Conservation (phyloP, 2,329 filamentous ascomycete species). For the Fusarium sp. region DNA sequence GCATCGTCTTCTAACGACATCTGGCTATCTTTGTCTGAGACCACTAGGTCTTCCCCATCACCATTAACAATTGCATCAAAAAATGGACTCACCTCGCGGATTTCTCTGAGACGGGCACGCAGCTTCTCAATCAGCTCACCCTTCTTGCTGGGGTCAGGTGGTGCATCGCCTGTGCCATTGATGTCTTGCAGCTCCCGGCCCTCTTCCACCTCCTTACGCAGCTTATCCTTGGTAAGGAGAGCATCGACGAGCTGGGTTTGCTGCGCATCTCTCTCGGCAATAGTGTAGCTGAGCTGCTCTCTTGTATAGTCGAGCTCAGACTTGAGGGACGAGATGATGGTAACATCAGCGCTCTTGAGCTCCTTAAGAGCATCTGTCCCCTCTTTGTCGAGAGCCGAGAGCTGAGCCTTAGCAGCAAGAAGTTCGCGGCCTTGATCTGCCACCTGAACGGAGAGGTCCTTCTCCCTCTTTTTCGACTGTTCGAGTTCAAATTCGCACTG, state of each 20-base stretch:
- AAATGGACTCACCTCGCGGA: slow-evolving; percentile 65
- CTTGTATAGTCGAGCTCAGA: slow-evolving; percentile 67
- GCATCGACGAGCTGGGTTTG: slow-evolving; percentile 70
- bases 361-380: slow-evolving; percentile 65
- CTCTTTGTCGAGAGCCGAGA: slow-evolving; percentile 65
- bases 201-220: slow-evolving; percentile 65
- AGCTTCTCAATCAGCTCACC: slow-evolving; percentile 69
- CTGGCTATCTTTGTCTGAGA: background rate
- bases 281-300: slow-evolving; percentile 59
- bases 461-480: slow-evolving; percentile 54
- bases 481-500: slow-evolving; percentile 60
- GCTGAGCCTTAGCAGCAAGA: slow-evolving; percentile 61
- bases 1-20: background rate
- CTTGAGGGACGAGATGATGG: slow-evolving; percentile 68
- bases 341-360: slow-evolving; percentile 68
- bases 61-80: slow-evolving; percentile 10
- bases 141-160: slow-evolving; percentile 53
- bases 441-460: slow-evolving; percentile 59
- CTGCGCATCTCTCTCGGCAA: slow-evolving; percentile 65
- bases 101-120: slow-evolving; percentile 63
- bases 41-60: slow-evolving; percentile 23
- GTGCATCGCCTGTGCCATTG: slow-evolving; percentile 48
- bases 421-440: slow-evolving; percentile 67
- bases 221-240: slow-evolving; percentile 68
- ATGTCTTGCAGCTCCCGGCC: slow-evolving; percentile 55